Evolutionary conservation across 2,329 filamentous ascomycete genomes (phyloP), one percentile per base, ranked within the genome.

Genomic region (Cryphonectria carpinicola): DNA sequence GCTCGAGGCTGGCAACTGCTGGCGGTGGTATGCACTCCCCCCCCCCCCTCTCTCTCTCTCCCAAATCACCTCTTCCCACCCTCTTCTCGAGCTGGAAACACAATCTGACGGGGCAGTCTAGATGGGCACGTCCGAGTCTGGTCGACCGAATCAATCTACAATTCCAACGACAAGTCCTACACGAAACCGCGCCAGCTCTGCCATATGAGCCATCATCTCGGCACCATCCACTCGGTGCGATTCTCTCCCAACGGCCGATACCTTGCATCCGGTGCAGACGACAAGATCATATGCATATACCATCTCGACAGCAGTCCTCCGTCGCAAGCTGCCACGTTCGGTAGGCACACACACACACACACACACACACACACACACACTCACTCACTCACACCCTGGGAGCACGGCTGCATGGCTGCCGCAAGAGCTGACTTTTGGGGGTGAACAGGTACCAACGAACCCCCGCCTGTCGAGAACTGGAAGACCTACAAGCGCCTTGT

Each of bases 211-310:
- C 95, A 98, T 79, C 96, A 99, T 81, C 95, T 97, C 4, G 96
- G 95, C 75, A 98, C 95, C 25, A 98, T 98, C 73, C 95, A 98
- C 82, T 94, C 95, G 0, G 96, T 99, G 74, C 93, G 97, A 75
- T 99, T 98, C 84, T 98, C 96, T 13, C 92, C 94, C 39, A 98
- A 97, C 78, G 93, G 94, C 70, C 94, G 94, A 79, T 99, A 98
- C 80, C 88, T 99, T 67, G 97, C 97, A 46, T 98, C 95, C 14
- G 96, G 96, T 70, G 97, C 97, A 76, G 96, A 99, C 82, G 96
- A 99, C 84, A 98, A 98, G 85, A 95, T 99, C 78, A 97, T 99
- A 74, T 98, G 96, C 82, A 94, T 99, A 75, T 99, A 99, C 82
- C 91, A 93, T 73, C 88, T 98, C 68, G 94, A 98, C 81, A 89